phyloP scores from a whole-genome alignment of 768 basidiomycete genomes.

The Mycena capillaripes region DNA sequence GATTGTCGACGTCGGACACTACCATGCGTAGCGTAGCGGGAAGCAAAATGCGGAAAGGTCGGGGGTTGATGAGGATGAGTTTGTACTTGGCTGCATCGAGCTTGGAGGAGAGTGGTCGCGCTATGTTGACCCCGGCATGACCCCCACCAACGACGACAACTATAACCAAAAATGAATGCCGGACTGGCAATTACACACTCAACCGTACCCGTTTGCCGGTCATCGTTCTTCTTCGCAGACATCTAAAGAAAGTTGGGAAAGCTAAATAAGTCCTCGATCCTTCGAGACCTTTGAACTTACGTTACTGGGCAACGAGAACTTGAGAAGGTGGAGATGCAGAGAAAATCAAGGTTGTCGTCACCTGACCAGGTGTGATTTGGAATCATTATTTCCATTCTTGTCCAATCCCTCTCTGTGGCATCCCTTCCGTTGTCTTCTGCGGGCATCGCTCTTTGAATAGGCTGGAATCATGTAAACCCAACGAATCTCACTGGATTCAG shows the following conservation, averaged over 20 bases:
- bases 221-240: slow-evolving; percentile 30
- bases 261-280: too few relatives aligned
- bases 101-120: slow-evolving; percentile 59
- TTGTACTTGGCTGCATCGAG: slow-evolving; percentile 63
- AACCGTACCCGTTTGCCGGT: slow-evolving; percentile 24
- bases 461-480: too few relatives aligned
- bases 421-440: too few relatives aligned
- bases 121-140: slow-evolving; percentile 61
- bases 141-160: slow-evolving; percentile 73
- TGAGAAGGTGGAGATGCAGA: neutral
- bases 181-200: too few relatives aligned
- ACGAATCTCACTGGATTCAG: too few relatives aligned
- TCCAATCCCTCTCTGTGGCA: too few relatives aligned
- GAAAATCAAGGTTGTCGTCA: neutral
- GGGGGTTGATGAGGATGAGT: slow-evolving; percentile 68
- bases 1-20: slow-evolving; percentile 52
- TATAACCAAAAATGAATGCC: neutral
- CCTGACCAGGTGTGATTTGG: neutral
- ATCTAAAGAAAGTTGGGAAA: neutral
- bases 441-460: too few relatives aligned
- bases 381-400: too few relatives aligned
- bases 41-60: slow-evolving; percentile 65
- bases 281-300: too few relatives aligned
- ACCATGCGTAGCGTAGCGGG: slow-evolving; percentile 67
- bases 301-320: neutral